Evolutionary conservation across 306 rosid species (phyloP), one percentile per base, ranked within the genome.

Genomic region (Cicer arietinum): DNA sequence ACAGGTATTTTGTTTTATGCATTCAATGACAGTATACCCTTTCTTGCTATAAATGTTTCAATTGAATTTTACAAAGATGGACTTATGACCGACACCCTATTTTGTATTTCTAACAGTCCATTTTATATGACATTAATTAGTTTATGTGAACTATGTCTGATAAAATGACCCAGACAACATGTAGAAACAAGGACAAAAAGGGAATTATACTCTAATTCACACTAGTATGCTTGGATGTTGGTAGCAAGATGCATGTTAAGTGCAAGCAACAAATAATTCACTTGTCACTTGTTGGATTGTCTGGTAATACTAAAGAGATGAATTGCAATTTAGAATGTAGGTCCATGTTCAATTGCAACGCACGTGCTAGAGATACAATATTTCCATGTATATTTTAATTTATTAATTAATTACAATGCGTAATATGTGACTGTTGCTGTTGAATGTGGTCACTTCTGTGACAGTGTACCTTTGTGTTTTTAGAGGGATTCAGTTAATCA

Each of bases 1-100:
- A 45, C 97, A 92, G 99, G 99, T 94, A 82, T 60, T 14, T 62
- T 77, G 64, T 47, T 69, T 58, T 50, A 67, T 68, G 58, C 54
- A 63, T 56, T 74, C 22, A 53, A 25, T 25, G 40, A 44, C 39
- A 43, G 14, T 58, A 78, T 42, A 40, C 64, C 14, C 67, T 76
- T 60, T 81, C 75, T 79, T 71, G 57, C 67, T 47, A 25, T 59
- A 11, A 25, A 46, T 67, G 18, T 47, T 77, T 13, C 54, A 60
- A 11, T 54, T 11, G n/a, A 60, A 30, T 35, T 73, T 47, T 69
- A 71, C 61, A 37, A 65, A 65, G 52, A 37, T 18, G 77, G 30
- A 56, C 70, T 77, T n/a, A 7, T 39, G 42, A 52, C 25, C 40
- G 52, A 11, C 57, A 50, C 25, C 54, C 68, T 39, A 25, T 68